A percentile compares a stretch with the other conserved stretches of the same genome.
Conservation (phyloP, 2,329 filamentous ascomycete species). For the Fusarium pseudocircinatum region DNA sequence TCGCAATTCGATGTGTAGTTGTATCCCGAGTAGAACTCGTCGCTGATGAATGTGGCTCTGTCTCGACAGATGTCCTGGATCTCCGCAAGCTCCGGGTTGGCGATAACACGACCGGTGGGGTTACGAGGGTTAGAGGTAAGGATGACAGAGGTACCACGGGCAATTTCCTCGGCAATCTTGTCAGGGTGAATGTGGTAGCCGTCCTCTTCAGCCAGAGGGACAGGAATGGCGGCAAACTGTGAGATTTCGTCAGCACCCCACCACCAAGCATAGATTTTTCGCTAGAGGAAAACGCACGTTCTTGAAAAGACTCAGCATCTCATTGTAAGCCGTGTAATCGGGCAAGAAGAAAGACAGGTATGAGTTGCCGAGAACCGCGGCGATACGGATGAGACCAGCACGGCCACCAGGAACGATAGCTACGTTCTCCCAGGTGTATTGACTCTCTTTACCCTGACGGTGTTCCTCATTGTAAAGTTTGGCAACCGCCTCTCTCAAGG, state of each 20-base stretch:
- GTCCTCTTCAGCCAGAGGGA: conserved; percentile 84
- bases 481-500: conserved; percentile 87
- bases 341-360: conserved; percentile 95
- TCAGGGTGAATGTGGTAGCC: conserved; percentile 93
- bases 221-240: conserved; percentile 81
- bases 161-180: conserved; percentile 91
- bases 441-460: conserved; percentile 82
- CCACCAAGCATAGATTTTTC: background rate
- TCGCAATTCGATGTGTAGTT: conserved; percentile 92
- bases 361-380: conserved; percentile 90
- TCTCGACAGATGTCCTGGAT: conserved; percentile 95
- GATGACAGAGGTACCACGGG: conserved; percentile 86
- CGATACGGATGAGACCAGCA: conserved; percentile 92
- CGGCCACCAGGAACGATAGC: conserved; percentile 94
- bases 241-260: background rate
- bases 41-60: conserved; percentile 89
- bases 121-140: conserved; percentile 96
- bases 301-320: conserved; percentile 95
- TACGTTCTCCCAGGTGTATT: conserved; percentile 98
- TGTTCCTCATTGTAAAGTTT: conserved; percentile 94
- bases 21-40: conserved; percentile 97
- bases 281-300: conserved; percentile 59
- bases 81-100: conserved; percentile 83
- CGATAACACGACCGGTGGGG: conserved; percentile 88
- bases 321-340: conserved; percentile 96